Evolutionary conservation across 192 early-diverging fungal genomes (phyloP).

Genomic region (Backusella morwellensis): DNA sequence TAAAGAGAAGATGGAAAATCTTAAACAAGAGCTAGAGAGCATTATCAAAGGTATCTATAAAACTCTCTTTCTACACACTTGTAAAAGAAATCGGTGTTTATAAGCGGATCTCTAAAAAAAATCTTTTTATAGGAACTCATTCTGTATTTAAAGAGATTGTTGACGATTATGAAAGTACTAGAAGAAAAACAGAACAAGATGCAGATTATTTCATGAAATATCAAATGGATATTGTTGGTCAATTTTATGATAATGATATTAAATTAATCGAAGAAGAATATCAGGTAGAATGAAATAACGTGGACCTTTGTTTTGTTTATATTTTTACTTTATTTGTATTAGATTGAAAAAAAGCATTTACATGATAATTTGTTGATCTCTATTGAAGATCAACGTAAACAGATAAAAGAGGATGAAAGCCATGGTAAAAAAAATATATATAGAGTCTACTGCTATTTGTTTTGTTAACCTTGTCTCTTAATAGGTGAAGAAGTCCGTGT

Average conservation of each 20-base stretch:
- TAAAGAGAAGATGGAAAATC: slow-evolving; percentile 21
- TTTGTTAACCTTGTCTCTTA: background rate
- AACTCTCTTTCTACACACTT: background rate
- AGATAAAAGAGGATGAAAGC: slow-evolving; percentile 31
- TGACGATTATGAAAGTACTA: slow-evolving; percentile 16
- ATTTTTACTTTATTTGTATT: background rate
- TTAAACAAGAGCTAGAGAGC: slow-evolving; percentile 29
- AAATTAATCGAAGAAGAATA: slow-evolving; percentile 30
- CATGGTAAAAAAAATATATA: background rate
- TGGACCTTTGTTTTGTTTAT: background rate
- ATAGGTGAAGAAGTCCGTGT: slow-evolving; percentile 6
- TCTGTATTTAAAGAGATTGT: slow-evolving; percentile 18
- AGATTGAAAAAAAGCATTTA: slow-evolving; percentile 23
- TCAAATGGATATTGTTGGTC: slow-evolving; percentile 18
- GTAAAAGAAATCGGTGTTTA: background rate
- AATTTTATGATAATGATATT: slow-evolving; percentile 17
- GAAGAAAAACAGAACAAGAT: slow-evolving; percentile 17
- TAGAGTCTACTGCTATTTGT: background rate
- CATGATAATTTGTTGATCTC: slow-evolving; percentile 26
- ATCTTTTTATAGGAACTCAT: slow-evolving; percentile 21
- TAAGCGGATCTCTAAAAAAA: background rate
- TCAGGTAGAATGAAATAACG: background rate
- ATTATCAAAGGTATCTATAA: slow-evolving; percentile 27
- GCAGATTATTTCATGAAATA: slow-evolving; percentile 24
- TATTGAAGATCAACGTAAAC: slow-evolving; percentile 31